Percentiles rank a stretch among this genome's conserved stretches.
phyloP scores from a whole-genome alignment of 2,329 filamentous ascomycete genomes.

The Trichoderma semiorbis region DNA sequence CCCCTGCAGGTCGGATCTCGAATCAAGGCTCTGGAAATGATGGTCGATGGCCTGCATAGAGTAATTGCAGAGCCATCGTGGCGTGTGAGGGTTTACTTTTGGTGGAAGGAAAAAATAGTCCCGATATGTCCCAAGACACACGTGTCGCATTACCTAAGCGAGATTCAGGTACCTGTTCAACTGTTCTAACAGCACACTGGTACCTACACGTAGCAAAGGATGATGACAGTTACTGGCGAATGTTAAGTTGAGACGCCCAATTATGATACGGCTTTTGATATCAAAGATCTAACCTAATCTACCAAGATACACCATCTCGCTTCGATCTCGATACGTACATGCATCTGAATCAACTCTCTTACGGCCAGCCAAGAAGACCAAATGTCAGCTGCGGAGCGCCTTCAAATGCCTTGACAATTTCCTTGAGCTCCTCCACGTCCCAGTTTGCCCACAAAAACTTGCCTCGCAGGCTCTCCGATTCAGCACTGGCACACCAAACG shows the following conservation, averaged over 20 bases:
- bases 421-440: constrained; percentile 49
- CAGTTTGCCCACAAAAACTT: constrained; percentile 48
- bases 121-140: not conserved
- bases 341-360: not conserved
- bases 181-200: not conserved
- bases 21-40: not conserved
- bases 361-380: constrained; percentile 16
- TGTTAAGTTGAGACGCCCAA: not conserved
- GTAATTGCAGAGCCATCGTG: not conserved
- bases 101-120: not conserved
- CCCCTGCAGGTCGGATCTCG: not conserved
- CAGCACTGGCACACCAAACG: constrained; percentile 43
- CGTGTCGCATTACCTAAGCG: not conserved
- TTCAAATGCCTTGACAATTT: constrained; percentile 34
- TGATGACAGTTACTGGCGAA: not conserved
- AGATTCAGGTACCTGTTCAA: not conserved
- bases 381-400: constrained; percentile 23
- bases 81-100: not conserved
- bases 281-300: not conserved
- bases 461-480: constrained; percentile 45
- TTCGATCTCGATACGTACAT: not conserved
- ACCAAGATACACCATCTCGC: not conserved
- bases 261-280: not conserved
- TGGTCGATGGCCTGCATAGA: not conserved
- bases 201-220: not conserved